These are phyloP conservation scores for Stachybotrys echinatus DNA, from an alignment of 2,329 filamentous ascomycete species.

Conservation along the genomic window DNA sequence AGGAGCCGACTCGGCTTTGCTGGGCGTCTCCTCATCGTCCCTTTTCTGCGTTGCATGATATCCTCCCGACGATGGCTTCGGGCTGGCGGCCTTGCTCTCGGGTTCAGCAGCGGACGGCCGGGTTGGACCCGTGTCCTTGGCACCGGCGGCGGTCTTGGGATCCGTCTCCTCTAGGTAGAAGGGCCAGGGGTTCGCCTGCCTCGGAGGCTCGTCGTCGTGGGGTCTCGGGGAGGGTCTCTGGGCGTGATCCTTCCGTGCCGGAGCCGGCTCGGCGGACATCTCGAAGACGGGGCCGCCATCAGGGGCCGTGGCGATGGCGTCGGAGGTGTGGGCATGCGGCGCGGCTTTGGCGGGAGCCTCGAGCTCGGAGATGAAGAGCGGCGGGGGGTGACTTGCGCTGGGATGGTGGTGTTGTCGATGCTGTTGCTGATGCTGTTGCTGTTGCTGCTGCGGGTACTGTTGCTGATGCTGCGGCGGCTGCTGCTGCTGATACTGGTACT, in stretches of 20 bases:
- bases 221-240: constrained; percentile 2
- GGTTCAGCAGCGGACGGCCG: no score
- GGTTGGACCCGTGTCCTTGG: no score
- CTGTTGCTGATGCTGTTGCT: constrained; percentile 9
- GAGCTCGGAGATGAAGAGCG: constrained; percentile 23
- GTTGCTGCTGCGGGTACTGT: neutral
- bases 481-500: no score
- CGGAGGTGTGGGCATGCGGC: constrained; percentile 1
- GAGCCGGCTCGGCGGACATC: constrained; percentile 22
- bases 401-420: constrained; percentile 7
- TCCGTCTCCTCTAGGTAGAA: constrained; percentile 20
- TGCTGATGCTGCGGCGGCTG: neutral
- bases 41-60: no score
- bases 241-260: constrained; percentile 5
- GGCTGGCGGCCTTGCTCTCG: no score
- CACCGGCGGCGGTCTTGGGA: no score
- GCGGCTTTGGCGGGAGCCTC: constrained; percentile 12
- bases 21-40: no score
- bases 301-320: constrained; percentile 10
- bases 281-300: constrained; percentile 21
- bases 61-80: no score
- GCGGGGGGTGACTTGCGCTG: constrained; percentile 11
- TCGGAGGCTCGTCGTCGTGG: constrained; percentile 2
- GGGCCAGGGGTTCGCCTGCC: constrained; percentile 21
- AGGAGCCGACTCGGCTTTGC: neutral